Percentiles rank a stretch among this genome's conserved stretches.
These are phyloP conservation scores for Coffea eugenioides DNA, from an alignment of 257 asterid genomes.

Conservation along the genomic window DNA sequence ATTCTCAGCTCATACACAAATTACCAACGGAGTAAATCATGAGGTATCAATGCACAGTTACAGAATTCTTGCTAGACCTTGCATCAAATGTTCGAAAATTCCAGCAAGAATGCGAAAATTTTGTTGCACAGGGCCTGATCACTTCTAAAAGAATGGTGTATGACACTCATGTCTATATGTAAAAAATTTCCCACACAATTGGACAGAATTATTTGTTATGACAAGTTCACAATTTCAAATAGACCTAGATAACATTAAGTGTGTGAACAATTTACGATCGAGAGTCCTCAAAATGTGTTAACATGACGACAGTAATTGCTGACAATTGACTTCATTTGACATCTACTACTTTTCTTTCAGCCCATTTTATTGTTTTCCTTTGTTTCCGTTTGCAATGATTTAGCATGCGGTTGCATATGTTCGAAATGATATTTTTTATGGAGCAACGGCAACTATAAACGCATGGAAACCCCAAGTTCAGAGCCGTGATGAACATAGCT, in stretches of 20 bases:
- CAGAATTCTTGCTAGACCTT: not conserved
- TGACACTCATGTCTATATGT: too few species aligned
- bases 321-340: not conserved
- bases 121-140: not conserved
- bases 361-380: not conserved
- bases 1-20: constrained; percentile 35
- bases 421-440: constrained; percentile 6
- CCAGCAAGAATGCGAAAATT: too few species aligned
- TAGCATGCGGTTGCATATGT: constrained; percentile 54
- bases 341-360: constrained; percentile 5
- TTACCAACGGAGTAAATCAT: constrained; percentile 34
- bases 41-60: constrained; percentile 36
- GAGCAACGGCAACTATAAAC: constrained; percentile 26
- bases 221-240: too few species aligned
- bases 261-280: too few species aligned
- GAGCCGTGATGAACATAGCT: constrained; percentile 16
- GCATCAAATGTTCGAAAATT: too few species aligned
- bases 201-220: too few species aligned
- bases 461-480: constrained; percentile 24
- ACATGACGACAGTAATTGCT: too few species aligned
- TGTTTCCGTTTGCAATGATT: constrained; percentile 47
- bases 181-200: too few species aligned
- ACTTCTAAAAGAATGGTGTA: too few species aligned
- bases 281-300: too few species aligned
- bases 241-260: too few species aligned